These are phyloP conservation scores for Toxoplasma gondii DNA, from an alignment of 169 alveolate species.

Conservation along the genomic window DNA sequence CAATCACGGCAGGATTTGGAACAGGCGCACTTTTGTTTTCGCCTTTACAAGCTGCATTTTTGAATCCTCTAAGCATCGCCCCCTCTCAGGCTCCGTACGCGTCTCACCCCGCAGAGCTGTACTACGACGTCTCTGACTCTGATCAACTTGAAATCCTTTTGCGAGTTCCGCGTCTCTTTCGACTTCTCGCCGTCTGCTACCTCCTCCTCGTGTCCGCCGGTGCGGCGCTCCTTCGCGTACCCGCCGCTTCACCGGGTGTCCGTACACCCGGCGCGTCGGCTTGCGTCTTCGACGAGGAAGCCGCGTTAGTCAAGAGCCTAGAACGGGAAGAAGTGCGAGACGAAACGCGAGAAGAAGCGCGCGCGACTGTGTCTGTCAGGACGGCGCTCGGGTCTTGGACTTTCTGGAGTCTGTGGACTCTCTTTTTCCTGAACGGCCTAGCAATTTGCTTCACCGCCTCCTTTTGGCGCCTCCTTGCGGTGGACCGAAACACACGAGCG, in stretches of 20 bases:
- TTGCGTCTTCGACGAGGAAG: not conserved
- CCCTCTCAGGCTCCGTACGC: slow-evolving; percentile 41
- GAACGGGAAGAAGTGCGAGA: not conserved
- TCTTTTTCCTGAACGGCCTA: slow-evolving; percentile 43
- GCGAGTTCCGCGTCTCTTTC: slow-evolving; percentile 5
- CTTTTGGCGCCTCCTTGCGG: slow-evolving; percentile 54
- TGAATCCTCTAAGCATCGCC: slow-evolving; percentile 34
- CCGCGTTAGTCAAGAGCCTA: not conserved
- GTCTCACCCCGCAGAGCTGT: slow-evolving; percentile 37
- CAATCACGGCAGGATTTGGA: slow-evolving; percentile 60
- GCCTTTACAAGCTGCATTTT: slow-evolving; percentile 32
- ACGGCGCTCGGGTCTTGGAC: slow-evolving; percentile 2
- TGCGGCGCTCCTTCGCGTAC: not conserved
- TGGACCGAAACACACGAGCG: not conserved
- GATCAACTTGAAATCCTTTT: not conserved
- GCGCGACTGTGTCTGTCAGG: not conserved
- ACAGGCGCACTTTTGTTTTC: slow-evolving; percentile 35
- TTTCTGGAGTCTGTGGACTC: slow-evolving; percentile 41
- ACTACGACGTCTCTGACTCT: not conserved
- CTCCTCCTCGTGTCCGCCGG: slow-evolving; percentile 11
- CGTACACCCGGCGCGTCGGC: not conserved
- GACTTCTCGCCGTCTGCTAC: not conserved
- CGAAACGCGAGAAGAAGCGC: not conserved
- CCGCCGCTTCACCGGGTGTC: not conserved
- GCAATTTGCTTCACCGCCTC: slow-evolving; percentile 48